Evolutionary conservation across 2,329 filamentous ascomycete species (phyloP).

Genomic region (Didymella segeticola): DNA sequence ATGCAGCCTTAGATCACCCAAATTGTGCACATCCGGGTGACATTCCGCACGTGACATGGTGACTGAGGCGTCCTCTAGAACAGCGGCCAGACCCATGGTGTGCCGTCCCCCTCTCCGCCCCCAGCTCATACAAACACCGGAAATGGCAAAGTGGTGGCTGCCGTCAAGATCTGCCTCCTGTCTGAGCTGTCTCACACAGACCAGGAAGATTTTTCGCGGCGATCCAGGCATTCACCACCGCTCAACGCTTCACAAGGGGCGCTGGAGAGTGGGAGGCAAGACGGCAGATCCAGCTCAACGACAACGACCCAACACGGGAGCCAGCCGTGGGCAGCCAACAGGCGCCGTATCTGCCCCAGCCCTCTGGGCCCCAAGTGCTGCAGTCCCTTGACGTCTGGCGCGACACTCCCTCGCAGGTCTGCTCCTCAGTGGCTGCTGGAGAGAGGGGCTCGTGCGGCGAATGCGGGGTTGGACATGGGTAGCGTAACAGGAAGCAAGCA

Average conservation of each 20-base stretch:
- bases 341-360: conserved; percentile 23
- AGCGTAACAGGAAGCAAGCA: conserved; percentile 17
- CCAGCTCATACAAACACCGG: conserved; percentile 9
- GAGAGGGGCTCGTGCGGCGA: no score
- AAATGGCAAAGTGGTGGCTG: conserved; percentile 19
- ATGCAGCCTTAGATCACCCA: conserved; percentile 21
- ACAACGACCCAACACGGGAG: conserved; percentile 21
- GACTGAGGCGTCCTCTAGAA: conserved; percentile 1
- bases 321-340: conserved; percentile 25
- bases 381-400: conserved; percentile 22
- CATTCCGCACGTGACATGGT: conserved; percentile 8
- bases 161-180: conserved; percentile 18
- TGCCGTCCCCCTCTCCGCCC: conserved; percentile 2
- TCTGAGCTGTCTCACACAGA: conserved; percentile 13
- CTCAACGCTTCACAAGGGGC: conserved; percentile 17
- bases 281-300: conserved; percentile 14
- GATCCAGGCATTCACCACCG: conserved; percentile 25
- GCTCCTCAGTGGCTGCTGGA: conserved; percentile 22
- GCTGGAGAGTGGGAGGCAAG: conserved; percentile 24
- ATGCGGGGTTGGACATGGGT: conserved; percentile 13
- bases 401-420: conserved; percentile 13
- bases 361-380: conserved; percentile 22
- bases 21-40: conserved; percentile 8
- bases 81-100: conserved; percentile 10
- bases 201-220: conserved; percentile 34